phyloP scores from a whole-genome alignment of 2,329 filamentous ascomycete species.

The Dactylellina leptospora region DNA sequence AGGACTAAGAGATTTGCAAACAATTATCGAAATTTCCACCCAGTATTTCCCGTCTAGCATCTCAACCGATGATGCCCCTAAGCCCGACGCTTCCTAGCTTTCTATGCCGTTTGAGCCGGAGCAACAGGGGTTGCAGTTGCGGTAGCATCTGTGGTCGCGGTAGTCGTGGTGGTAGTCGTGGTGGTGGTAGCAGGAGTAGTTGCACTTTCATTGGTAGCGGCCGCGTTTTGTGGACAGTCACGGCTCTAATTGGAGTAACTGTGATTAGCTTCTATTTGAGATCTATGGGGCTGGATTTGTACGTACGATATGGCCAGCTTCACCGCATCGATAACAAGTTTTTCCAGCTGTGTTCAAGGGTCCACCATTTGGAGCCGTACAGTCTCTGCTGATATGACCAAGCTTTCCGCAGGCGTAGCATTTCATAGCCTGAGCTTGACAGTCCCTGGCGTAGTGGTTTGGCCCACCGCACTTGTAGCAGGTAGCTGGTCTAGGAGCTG shows the following conservation, averaged over 20 bases:
- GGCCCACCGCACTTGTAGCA: conserved; percentile 83
- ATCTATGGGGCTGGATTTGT: not conserved
- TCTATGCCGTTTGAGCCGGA: conserved; percentile 21
- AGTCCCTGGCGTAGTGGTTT: conserved; percentile 98
- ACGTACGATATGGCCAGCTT: conserved; percentile 76
- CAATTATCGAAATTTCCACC: conserved; percentile 29
- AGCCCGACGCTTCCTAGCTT: conserved; percentile 1
- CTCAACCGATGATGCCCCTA: conserved; percentile 6
- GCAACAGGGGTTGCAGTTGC: conserved; percentile 25
- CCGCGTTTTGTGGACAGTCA: conserved; percentile 81
- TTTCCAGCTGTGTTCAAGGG: conserved; percentile 95
- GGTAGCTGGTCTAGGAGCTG: conserved; percentile 73
- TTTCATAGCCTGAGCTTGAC: conserved; percentile 98
- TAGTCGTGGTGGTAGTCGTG: conserved; percentile 60
- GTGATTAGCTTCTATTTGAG: not conserved
- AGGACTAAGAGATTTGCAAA: conserved; percentile 32
- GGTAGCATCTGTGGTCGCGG: conserved; percentile 61
- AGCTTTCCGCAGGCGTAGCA: conserved; percentile 97
- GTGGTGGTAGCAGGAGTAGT: conserved; percentile 60
- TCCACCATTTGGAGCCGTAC: conserved; percentile 94
- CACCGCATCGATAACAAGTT: conserved; percentile 97
- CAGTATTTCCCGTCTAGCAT: conserved; percentile 12
- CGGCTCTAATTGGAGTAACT: conserved; percentile 62
- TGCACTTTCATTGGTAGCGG: conserved; percentile 62
- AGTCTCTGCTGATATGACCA: conserved; percentile 72